Base-by-base conservation (phyloP, 164 flowering plant genomes). In the Santalum album region DNA sequence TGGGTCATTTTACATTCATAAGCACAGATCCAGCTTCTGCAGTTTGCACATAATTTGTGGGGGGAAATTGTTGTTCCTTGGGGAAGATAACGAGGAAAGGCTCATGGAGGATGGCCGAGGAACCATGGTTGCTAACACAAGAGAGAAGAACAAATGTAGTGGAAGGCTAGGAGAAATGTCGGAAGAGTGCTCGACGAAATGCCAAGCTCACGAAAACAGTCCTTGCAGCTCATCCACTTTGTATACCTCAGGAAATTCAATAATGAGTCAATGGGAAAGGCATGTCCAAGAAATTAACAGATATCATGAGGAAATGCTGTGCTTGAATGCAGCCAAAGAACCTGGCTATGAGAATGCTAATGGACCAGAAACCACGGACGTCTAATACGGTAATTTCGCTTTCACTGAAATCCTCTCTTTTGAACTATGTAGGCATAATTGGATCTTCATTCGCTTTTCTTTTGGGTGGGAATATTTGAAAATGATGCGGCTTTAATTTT, bases 11-110 rank as follows among this genome's bases (percentile, higher is more conserved):
- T 70, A 75, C 19, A 65, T 86, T 14, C 76, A 81, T 36, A 69
- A 68, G 23, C 40, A 73, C 26, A 86, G 72, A 57, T 87, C 89
- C 0, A 69, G 67, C 15, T 86, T 61, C 43, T 86, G 89, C 26
- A 73, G 83, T 16, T 25, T 83, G 14, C 79, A 43, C 62, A 60
- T 81, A 32, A 57, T 77, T 26, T 70, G 77, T 38, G 81, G 76
- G 49, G 89, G 89, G 16, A 78, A 78, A 57, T 52, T 69, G 68
- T 72, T 86, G 7, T 51, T 46, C 19, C 67, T 72, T 3, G 66
- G 50, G 57, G 82, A 70, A 48, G 74, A 70, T 40, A 71, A 62
- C 6, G 63, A 75, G 3, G 76, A 74, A 34, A 80, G 72, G 44
- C 34, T 27, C 49, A 48, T 71, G n/a, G 77, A 76, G 44, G 82